Evolutionary conservation across 306 rosid species (phyloP).

Genomic region (Quercus suber): DNA sequence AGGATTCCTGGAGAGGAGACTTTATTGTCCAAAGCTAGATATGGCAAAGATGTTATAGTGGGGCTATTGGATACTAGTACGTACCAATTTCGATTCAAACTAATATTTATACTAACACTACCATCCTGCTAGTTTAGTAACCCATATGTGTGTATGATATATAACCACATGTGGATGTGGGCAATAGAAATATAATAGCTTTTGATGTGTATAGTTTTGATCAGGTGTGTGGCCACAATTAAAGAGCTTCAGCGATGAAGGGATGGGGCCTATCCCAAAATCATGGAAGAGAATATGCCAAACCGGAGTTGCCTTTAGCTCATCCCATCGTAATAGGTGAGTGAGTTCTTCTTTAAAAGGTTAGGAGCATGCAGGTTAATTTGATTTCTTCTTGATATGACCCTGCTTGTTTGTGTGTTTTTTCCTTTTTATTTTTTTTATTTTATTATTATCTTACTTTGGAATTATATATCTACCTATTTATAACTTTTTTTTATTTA

Average conservation of each 20-base stretch:
- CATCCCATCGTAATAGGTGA: slow-evolving; percentile 67
- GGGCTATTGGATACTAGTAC: slow-evolving; percentile 70
- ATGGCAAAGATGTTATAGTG: slow-evolving; percentile 58
- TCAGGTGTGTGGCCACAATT: slow-evolving; percentile 89
- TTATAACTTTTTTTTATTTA: too few species aligned
- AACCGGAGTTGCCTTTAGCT: slow-evolving; percentile 55
- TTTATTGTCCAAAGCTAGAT: slow-evolving; percentile 45
- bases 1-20: slow-evolving; percentile 10
- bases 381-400: too few species aligned
- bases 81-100: background rate
- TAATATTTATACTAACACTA: too few species aligned
- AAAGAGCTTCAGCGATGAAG: slow-evolving; percentile 70
- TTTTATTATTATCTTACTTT: too few species aligned
- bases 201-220: slow-evolving; percentile 7
- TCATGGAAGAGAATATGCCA: slow-evolving; percentile 79
- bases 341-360: background rate
- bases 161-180: background rate
- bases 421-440: too few species aligned
- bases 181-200: background rate
- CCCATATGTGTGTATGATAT: background rate
- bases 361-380: too few species aligned
- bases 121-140: background rate
- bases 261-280: slow-evolving; percentile 69
- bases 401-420: too few species aligned
- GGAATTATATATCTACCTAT: too few species aligned